These are phyloP conservation scores for Cryoendolithus antarcticus DNA, from an alignment of 2,329 filamentous ascomycete species.

Conservation along the genomic window DNA sequence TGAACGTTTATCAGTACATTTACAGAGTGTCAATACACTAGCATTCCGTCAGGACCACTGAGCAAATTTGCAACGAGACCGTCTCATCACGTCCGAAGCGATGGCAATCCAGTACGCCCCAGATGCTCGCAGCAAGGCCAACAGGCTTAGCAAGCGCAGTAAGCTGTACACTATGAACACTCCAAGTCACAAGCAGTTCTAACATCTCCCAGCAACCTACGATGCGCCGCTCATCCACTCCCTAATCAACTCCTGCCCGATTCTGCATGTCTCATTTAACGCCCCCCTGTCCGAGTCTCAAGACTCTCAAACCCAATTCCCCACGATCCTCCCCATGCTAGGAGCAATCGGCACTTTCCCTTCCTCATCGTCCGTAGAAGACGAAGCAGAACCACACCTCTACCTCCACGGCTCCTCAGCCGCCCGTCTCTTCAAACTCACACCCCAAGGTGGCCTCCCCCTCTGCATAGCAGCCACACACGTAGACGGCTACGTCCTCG, in stretches of 20 bases:
- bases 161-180: no score
- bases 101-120: no score
- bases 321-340: slow-evolving; percentile 72
- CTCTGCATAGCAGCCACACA: slow-evolving; percentile 61
- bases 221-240: slow-evolving; percentile 59
- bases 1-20: no score
- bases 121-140: no score
- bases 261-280: slow-evolving; percentile 72
- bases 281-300: slow-evolving; percentile 41
- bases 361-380: slow-evolving; percentile 29
- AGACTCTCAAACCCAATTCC: slow-evolving; percentile 37
- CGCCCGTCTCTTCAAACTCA: slow-evolving; percentile 60
- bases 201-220: slow-evolving; percentile 46
- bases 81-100: no score
- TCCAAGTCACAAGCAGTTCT: no score
- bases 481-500: slow-evolving; percentile 67
- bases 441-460: slow-evolving; percentile 41
- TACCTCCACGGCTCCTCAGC: slow-evolving; percentile 82
- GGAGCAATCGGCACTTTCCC: slow-evolving; percentile 64
- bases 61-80: no score
- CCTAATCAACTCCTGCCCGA: slow-evolving; percentile 61
- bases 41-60: no score
- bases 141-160: no score
- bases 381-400: slow-evolving; percentile 49
- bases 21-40: no score